Evolutionary conservation across 2,329 filamentous ascomycete genomes (phyloP), one percentile per base, ranked within the genome.

Genomic region (Penicillium sp.): DNA sequence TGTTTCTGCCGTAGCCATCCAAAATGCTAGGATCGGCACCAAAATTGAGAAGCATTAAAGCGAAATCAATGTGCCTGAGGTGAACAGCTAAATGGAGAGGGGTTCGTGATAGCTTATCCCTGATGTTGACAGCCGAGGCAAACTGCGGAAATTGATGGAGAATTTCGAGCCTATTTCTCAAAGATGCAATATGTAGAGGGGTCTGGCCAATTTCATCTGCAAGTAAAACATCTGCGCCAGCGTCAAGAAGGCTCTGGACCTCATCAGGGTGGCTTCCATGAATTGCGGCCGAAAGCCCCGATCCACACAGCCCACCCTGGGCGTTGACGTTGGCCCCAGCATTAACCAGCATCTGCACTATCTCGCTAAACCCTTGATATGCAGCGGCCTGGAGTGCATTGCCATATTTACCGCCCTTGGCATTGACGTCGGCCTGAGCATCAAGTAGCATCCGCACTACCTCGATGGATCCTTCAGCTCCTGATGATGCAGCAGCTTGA

Each of bases 1-100:
- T 19, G 26, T 57, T 22, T 45, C 35, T 44, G 26, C 55, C 55
- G 29, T 49, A 57, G 6, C 55, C 55, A 45, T 57, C 55, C 27
- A 3, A 3, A 29, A 57, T 9, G 29, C 27, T 49, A 37, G 49
- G 55, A 49, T 57, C 26, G 6, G 55, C 55, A 49, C 49, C 45
- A 39, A 24, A 22, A 2, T 53, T 5, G 19, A 57, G 44, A 49
- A 57, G 55, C 9, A 13, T 39, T 2, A 24, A 37, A 22, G 55
- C 49, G n/a, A 57, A 42, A 5, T 49, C 13, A n/a, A 31, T 29
- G n/a, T 57, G 49, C 19, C 55, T 37, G 14, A 9, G 39, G 10
- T 11, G 14, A 31, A 57, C 6, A 22, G 55, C 44, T 16, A 57
- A 11, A 29, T 57, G 35, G 3, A 57, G 24, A 33, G 55, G 55